phyloP scores from a whole-genome alignment of 2,329 filamentous ascomycete genomes.

The Cephalotrichum gorgonifer region DNA sequence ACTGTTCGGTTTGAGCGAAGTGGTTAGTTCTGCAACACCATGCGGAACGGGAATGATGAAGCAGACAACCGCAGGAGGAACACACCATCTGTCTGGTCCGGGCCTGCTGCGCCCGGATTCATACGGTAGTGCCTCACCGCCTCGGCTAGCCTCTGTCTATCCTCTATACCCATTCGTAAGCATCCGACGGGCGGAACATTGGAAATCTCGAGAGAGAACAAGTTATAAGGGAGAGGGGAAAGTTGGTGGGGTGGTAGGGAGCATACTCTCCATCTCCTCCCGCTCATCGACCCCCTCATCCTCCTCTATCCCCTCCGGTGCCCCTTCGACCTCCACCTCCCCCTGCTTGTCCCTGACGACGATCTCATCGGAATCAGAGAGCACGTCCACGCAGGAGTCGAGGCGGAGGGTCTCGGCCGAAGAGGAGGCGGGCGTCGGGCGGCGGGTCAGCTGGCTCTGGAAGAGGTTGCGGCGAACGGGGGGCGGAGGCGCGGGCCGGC shows the following conservation, averaged over 20 bases:
- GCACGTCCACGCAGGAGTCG: slow-evolving; percentile 27
- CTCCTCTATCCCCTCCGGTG: slow-evolving; percentile 35
- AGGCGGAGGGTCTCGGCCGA: slow-evolving; percentile 36
- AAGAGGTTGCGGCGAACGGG: slow-evolving; percentile 46
- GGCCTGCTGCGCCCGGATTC: slow-evolving; percentile 35
- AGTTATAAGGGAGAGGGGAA: background rate
- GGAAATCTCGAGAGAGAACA: background rate
- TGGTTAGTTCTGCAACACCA: background rate
- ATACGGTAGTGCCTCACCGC: slow-evolving; percentile 51
- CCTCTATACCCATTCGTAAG: slow-evolving; percentile 29
- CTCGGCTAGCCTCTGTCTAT: slow-evolving; percentile 49
- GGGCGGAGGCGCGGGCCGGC: slow-evolving; percentile 4
- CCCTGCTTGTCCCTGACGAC: slow-evolving; percentile 53
- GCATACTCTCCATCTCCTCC: slow-evolving; percentile 44
- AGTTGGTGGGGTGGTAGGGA: too few species aligned
- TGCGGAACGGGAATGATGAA: too few species aligned
- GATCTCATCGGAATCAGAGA: slow-evolving; percentile 39
- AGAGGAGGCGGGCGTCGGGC: slow-evolving; percentile 34
- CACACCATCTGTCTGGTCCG: slow-evolving; percentile 57
- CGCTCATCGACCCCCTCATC: slow-evolving; percentile 45
- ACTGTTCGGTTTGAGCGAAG: slow-evolving; percentile 31
- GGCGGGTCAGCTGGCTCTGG: slow-evolving; percentile 46
- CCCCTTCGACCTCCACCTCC: slow-evolving; percentile 45
- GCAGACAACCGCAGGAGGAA: background rate
- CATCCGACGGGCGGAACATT: too few species aligned